Percentiles rank a stretch among this genome's conserved stretches.
These are phyloP conservation scores for Vigna trinervia DNA, from an alignment of 306 rosid species.

Conservation along the genomic window DNA sequence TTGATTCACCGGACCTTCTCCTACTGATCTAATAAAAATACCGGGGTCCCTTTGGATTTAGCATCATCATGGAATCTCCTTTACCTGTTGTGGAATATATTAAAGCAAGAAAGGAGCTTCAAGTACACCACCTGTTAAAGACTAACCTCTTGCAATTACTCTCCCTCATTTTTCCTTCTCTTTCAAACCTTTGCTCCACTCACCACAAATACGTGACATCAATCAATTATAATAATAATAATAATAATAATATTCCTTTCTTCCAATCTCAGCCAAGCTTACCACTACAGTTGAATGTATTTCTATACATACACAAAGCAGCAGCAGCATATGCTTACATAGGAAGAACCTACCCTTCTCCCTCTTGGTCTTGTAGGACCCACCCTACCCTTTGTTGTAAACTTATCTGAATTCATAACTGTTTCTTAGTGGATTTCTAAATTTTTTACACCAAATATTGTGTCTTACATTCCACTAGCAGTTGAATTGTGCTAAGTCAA, in stretches of 20 bases:
- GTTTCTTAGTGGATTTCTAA: constrained; percentile 28
- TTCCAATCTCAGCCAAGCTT: constrained; percentile 63
- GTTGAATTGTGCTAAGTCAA: constrained; percentile 43
- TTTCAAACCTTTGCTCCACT: constrained; percentile 74
- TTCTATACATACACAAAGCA: constrained; percentile 17
- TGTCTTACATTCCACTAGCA: constrained; percentile 33
- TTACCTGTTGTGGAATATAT: constrained; percentile 79
- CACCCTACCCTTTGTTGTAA: constrained; percentile 41
- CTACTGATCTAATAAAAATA: constrained; percentile 55
- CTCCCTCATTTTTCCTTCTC: constrained; percentile 53
- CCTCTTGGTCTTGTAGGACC: constrained; percentile 37
- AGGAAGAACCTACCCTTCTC: constrained; percentile 44
- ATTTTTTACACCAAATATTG: constrained; percentile 14
- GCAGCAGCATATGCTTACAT: constrained; percentile 53
- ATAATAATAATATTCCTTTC: constrained; percentile 78
- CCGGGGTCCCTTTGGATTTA: constrained; percentile 68
- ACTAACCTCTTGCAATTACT: constrained; percentile 60
- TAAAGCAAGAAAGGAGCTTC: constrained; percentile 65
- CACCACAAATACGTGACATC: constrained; percentile 54
- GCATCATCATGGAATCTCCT: constrained; percentile 92
- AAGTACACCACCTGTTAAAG: constrained; percentile 80
- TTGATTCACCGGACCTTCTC: constrained; percentile 75
- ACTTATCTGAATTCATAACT: constrained; percentile 23
- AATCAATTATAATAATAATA: background rate
- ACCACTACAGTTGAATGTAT: constrained; percentile 41